Conservation (phyloP, 1,284 basidiomycete genomes). For the Phaffia rhodozyma region DNA sequence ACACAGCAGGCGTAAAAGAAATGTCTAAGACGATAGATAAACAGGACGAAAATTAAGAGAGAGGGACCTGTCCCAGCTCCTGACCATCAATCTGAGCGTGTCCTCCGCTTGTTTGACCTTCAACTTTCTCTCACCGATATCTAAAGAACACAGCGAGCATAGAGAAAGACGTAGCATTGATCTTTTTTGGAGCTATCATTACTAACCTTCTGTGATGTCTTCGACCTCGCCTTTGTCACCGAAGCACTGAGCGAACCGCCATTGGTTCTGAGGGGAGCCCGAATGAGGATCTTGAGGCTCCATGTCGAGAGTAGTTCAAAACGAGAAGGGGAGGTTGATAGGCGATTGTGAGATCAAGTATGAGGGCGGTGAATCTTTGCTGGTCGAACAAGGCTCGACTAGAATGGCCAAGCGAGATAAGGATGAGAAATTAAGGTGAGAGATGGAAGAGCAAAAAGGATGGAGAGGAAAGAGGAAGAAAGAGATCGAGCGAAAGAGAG, state of each 20-base stretch:
- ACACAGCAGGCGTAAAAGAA: no score
- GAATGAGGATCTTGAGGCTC: conserved; percentile 34
- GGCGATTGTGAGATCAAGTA: conserved; percentile 22
- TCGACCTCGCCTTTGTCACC: conserved; percentile 99
- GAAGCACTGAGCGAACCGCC: conserved; percentile 99
- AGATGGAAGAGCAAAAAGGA: neutral
- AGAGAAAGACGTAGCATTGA: neutral
- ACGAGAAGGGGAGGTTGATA: conserved; percentile 20
- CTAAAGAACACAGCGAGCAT: conserved; percentile 21
- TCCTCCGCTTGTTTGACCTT: neutral
- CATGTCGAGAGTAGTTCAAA: conserved; percentile 24
- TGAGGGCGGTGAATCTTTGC: conserved; percentile 10
- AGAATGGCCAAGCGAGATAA: neutral
- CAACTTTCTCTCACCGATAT: neutral
- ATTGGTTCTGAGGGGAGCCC: conserved; percentile 56
- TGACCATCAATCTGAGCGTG: neutral
- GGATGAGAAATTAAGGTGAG: neutral
- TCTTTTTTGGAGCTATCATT: neutral
- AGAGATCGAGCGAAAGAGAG: no score
- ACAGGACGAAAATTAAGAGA: neutral
- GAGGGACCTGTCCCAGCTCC: neutral
- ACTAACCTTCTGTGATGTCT: conserved; percentile 93
- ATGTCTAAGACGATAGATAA: no score
- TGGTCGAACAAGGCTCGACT: conserved; percentile 5
- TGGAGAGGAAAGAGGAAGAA: neutral